These are phyloP conservation scores for Xylaria sp. DNA, from an alignment of 495 filamentous ascomycete genomes.

Conservation along the genomic window DNA sequence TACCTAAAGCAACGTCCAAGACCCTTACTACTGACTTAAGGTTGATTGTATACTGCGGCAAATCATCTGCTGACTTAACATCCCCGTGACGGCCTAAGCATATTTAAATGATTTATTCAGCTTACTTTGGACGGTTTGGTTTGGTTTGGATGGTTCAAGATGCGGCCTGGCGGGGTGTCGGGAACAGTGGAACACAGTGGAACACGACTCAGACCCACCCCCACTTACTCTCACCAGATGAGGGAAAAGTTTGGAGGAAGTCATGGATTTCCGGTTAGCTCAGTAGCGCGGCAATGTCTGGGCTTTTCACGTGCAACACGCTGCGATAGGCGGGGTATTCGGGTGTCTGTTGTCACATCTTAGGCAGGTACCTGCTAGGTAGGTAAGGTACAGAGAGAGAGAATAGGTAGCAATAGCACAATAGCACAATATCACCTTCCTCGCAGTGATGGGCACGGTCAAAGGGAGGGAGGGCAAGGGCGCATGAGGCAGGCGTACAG, in stretches of 20 bases:
- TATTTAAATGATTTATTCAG: background rate
- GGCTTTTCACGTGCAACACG: background rate
- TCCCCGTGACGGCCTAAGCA: background rate
- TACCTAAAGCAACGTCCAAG: background rate
- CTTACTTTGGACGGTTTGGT: no score
- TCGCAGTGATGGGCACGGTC: background rate
- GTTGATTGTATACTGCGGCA: background rate
- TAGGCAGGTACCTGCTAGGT: no score
- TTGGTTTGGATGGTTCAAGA: background rate
- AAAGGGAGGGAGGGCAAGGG: background rate
- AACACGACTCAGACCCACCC: conserved; percentile 13
- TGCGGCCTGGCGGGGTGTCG: background rate
- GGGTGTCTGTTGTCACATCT: no score
- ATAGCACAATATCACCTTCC: no score
- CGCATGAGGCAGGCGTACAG: background rate
- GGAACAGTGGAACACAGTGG: conserved; percentile 1
- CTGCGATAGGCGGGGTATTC: background rate
- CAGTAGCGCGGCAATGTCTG: background rate
- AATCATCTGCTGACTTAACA: background rate
- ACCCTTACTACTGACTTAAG: background rate
- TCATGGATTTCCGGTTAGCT: background rate
- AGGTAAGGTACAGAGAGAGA: no score
- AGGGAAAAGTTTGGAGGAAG: background rate
- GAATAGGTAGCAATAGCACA: no score
- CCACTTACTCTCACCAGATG: background rate